Percentiles rank a stretch among this genome's conserved stretches.
Evolutionary conservation across 2,329 filamentous ascomycete species (phyloP).

Genomic region (Penicillium sp.): DNA sequence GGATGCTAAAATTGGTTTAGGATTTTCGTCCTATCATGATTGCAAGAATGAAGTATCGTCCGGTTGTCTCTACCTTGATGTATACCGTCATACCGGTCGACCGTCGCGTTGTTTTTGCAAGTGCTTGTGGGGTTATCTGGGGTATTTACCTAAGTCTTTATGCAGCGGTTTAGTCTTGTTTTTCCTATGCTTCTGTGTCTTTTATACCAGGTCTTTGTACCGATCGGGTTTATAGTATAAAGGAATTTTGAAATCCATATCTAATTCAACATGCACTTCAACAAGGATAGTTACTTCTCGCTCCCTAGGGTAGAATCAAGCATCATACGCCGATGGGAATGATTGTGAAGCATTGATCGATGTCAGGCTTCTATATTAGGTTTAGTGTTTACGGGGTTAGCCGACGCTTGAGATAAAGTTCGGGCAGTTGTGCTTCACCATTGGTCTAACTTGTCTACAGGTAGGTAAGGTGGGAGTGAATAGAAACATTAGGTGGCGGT

Average conservation of each 20-base stretch:
- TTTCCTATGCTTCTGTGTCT: neutral
- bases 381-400: too few relatives aligned
- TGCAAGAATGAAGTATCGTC: slow-evolving; percentile 74
- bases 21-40: slow-evolving; percentile 65
- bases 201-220: neutral
- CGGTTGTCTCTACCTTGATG: slow-evolving; percentile 66
- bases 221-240: neutral
- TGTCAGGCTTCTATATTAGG: too few relatives aligned
- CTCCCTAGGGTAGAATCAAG: too few relatives aligned
- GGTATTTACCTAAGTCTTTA: slow-evolving; percentile 71
- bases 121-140: slow-evolving; percentile 70
- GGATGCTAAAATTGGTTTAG: slow-evolving; percentile 9
- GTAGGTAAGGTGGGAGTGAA: too few relatives aligned
- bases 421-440: too few relatives aligned
- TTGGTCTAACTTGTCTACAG: too few relatives aligned
- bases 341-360: too few relatives aligned
- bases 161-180: slow-evolving; percentile 41
- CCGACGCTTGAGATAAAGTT: too few relatives aligned
- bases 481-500: too few relatives aligned
- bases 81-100: slow-evolving; percentile 72
- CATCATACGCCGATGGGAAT: too few relatives aligned
- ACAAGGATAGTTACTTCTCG: too few relatives aligned
- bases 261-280: neutral
- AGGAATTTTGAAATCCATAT: neutral
- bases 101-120: slow-evolving; percentile 68